Percentiles rank a stretch among this genome's conserved stretches.
Evolutionary conservation across 176 grass and related monocot species (phyloP).

Genomic region (Eremochloa ophiuroides): DNA sequence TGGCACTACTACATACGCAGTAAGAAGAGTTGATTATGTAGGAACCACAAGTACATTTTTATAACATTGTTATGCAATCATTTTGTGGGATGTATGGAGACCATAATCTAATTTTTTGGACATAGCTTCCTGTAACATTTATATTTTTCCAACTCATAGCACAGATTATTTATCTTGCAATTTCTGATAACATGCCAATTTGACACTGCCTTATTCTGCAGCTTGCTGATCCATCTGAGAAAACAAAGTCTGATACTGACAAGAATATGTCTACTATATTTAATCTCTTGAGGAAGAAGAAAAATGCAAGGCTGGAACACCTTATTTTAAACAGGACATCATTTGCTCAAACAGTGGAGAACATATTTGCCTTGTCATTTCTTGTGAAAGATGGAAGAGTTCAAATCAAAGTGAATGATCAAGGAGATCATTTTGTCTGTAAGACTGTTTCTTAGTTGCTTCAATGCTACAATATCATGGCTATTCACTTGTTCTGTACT

Average conservation of each 20-base stretch:
- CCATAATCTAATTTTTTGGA: background rate
- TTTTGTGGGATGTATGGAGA: background rate
- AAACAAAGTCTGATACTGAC: constrained; percentile 64
- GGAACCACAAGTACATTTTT: background rate
- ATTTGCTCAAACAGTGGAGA: constrained; percentile 91
- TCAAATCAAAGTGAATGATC: constrained; percentile 54
- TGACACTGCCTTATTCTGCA: constrained; percentile 23
- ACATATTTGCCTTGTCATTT: constrained; percentile 85
- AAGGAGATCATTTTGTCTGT: constrained; percentile 68
- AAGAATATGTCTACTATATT: constrained; percentile 71
- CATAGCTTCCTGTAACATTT: background rate
- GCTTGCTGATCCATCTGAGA: constrained; percentile 52
- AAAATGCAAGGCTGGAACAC: constrained; percentile 59
- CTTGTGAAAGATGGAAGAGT: constrained; percentile 90
- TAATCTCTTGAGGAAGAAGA: constrained; percentile 75
- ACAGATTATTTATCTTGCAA: background rate
- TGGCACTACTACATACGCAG: background rate
- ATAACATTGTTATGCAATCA: background rate
- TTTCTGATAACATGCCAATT: background rate
- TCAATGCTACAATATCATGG: background rate
- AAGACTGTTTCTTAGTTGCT: constrained; percentile 25
- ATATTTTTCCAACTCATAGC: background rate
- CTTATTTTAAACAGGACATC: constrained; percentile 71
- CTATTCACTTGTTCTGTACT: background rate
- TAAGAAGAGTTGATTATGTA: background rate